Conservation (phyloP, 2,329 filamentous ascomycete species). For the Epicoccum nigrum region DNA sequence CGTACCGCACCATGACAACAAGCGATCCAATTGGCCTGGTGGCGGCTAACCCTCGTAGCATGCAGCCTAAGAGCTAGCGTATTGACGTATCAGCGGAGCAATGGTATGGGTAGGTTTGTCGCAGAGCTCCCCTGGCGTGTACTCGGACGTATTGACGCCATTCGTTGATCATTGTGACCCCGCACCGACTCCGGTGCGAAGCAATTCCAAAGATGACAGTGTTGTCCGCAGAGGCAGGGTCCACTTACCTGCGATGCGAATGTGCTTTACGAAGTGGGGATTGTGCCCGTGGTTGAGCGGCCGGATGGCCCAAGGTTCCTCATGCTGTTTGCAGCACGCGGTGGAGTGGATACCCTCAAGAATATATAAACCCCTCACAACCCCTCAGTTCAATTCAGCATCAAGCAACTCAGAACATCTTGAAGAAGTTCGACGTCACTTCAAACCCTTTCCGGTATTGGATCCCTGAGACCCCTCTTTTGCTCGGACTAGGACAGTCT, state of each 20-base stretch:
- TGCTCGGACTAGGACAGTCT: slow-evolving; percentile 11
- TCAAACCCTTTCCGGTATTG: slow-evolving; percentile 35
- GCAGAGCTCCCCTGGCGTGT: slow-evolving; percentile 27
- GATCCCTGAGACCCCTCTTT: slow-evolving; percentile 28
- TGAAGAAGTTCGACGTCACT: slow-evolving; percentile 28
- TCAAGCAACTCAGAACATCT: slow-evolving; percentile 18
- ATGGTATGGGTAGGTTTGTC: slow-evolving; percentile 17
- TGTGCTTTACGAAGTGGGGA: slow-evolving; percentile 45
- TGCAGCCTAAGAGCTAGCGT: slow-evolving; percentile 21
- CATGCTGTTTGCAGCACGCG: slow-evolving; percentile 20
- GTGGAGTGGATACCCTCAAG: slow-evolving; percentile 25
- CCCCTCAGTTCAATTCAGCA: slow-evolving; percentile 27
- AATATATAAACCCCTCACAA: slow-evolving; percentile 41
- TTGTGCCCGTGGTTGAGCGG: slow-evolving; percentile 25
- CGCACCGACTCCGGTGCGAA: slow-evolving; percentile 40
- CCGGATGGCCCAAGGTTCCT: slow-evolving; percentile 31
- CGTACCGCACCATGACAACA: slow-evolving; percentile 23
- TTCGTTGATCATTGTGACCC: slow-evolving; percentile 47
- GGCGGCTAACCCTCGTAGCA: slow-evolving; percentile 5
- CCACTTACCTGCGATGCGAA: slow-evolving; percentile 29
- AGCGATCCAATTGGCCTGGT: slow-evolving; percentile 18
- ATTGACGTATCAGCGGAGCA: slow-evolving; percentile 19
- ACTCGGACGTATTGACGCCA: slow-evolving; percentile 30
- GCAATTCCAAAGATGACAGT: slow-evolving; percentile 42
- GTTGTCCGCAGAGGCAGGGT: slow-evolving; percentile 32